Evolutionary conservation across 805 yeast species (phyloP), one percentile per base, ranked within the genome.

Genomic region (Candida odintsovae): DNA sequence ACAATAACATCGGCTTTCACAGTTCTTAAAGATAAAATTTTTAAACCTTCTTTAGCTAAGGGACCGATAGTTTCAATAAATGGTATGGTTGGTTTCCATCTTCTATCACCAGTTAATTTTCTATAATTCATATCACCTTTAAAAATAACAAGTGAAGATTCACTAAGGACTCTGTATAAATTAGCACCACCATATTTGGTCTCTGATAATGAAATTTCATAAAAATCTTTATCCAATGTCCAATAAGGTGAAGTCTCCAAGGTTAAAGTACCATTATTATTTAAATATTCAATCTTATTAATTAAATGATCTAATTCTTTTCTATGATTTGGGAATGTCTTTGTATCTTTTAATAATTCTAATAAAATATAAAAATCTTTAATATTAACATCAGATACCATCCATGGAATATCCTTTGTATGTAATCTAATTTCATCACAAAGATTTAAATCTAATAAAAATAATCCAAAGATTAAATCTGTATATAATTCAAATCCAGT

Each of bases 51-150:
- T 0, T 65, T 53, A 1, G 85, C 84, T 53, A 92, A 72, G 4
- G 78, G 76, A 46, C 86, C 86, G 49, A 92, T 76, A 5, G 96
- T 92, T 0, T 67, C 64, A 4, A 50, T 55, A 69, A 92, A 95
- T 2, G 90, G 75, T 0, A 96, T 87, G 3, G 89, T 78, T 48
- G 84, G 76, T 18, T 80, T 80, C 99, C 99, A 94, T 56, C 73
- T 74, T 65, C 90, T 77, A 60, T 94, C 99, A 43, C 89, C 96
- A 2, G 96, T 86, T 49, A 95, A 69, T 66, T 94, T 94, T 67
- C 99, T 80, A 69, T 95, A 92, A 70, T 94, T 94, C 67, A 94
- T 75, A 60, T 94, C 99, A 48, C 99, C 99, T 69, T 94, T 94
- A 66, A 92, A 84, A 51, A 94, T 80, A 18, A 87, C 77, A 50